Evolutionary conservation across 768 basidiomycete genomes (phyloP).

Genomic region (Filobasidium wieringae): DNA sequence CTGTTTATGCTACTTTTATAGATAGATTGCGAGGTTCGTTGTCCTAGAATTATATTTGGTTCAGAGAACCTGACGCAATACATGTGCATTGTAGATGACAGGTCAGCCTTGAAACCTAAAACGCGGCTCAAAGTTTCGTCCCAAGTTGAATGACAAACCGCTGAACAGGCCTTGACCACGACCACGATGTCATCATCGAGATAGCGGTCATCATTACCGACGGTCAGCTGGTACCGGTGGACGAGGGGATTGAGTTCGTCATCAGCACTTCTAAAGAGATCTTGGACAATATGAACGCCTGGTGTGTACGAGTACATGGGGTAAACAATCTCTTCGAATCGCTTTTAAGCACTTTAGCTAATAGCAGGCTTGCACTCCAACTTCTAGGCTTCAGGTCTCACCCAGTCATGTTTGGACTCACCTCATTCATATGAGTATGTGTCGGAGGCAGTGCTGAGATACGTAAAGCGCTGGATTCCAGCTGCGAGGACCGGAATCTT

Average conservation of each 20-base stretch:
- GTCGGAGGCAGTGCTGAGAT: slow-evolving; percentile 51
- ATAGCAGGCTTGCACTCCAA: not conserved
- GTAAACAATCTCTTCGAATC: slow-evolving; percentile 43
- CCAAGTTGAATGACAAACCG: not conserved
- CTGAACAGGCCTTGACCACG: slow-evolving; percentile 24
- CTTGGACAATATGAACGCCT: slow-evolving; percentile 74
- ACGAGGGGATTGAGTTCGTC: slow-evolving; percentile 66
- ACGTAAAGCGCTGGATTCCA: slow-evolving; percentile 80
- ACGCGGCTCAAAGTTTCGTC: not conserved
- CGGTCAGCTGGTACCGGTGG: slow-evolving; percentile 66
- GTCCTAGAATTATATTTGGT: not conserved
- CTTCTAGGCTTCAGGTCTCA: slow-evolving; percentile 53
- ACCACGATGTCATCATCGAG: slow-evolving; percentile 43
- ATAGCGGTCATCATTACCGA: slow-evolving; percentile 81
- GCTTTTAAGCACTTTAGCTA: slow-evolving; percentile 18
- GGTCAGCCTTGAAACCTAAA: not conserved
- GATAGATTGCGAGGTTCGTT: slow-evolving; percentile 29
- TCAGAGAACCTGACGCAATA: no score
- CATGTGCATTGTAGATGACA: slow-evolving; percentile 6
- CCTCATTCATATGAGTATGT: slow-evolving; percentile 54
- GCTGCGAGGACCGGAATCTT: slow-evolving; percentile 28
- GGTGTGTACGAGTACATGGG: slow-evolving; percentile 77
- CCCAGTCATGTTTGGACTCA: slow-evolving; percentile 63
- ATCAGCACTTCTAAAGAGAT: slow-evolving; percentile 58
- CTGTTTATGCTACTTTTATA: not conserved